Percentiles rank a stretch among this genome's conserved stretches.
phyloP scores from a whole-genome alignment of 495 filamentous ascomycete species.

The Penicillium dipodomyicola region DNA sequence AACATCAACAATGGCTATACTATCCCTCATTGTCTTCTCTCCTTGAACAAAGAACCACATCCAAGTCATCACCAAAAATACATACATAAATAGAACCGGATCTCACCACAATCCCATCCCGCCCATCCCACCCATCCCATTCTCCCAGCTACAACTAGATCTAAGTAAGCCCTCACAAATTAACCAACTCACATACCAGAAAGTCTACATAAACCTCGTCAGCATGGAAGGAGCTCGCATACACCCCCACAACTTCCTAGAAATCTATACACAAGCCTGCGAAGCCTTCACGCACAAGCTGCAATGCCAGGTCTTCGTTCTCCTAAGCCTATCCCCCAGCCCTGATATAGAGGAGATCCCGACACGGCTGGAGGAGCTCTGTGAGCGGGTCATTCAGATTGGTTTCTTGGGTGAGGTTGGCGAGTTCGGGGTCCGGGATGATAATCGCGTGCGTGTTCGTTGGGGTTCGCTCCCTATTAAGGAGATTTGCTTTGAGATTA shows the following conservation, averaged over 20 bases:
- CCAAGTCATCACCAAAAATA: neutral
- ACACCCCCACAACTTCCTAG: neutral
- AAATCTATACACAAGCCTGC: neutral
- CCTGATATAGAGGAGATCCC: neutral
- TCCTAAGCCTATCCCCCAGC: neutral
- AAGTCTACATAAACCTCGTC: neutral
- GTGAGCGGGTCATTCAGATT: neutral
- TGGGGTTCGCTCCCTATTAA: neutral
- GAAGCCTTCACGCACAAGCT: conserved; percentile 3
- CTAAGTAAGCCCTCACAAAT: neutral
- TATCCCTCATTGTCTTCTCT: neutral
- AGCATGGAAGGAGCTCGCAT: neutral
- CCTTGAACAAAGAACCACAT: neutral
- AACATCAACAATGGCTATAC: neutral
- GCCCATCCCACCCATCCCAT: neutral
- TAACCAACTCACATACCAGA: neutral
- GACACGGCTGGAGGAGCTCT: neutral
- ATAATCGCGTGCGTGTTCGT: neutral
- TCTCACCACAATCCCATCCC: neutral
- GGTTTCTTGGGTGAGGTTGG: neutral
- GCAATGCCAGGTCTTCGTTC: neutral
- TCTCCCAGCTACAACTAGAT: too few relatives aligned
- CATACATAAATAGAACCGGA: neutral
- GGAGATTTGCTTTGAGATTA: conserved; percentile 5
- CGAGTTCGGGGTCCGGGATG: neutral